A percentile compares a stretch with the other conserved stretches of the same genome.
Evolutionary conservation across 2,329 filamentous ascomycete species (phyloP).

Genomic region (Herpotrichia juniperi): DNA sequence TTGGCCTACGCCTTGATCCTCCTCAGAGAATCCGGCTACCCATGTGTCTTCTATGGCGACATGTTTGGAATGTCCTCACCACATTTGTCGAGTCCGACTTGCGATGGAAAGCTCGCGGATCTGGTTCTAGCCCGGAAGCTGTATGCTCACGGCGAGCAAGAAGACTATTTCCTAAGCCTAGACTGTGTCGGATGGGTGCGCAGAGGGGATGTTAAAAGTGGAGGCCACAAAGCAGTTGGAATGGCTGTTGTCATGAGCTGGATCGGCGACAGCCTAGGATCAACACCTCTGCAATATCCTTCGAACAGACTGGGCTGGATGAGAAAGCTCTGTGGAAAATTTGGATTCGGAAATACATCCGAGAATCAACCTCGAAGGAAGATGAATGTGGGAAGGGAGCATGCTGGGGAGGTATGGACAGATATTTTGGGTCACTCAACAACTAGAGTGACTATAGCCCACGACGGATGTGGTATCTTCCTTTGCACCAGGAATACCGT

Average conservation of each 20-base stretch:
- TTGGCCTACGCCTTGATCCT: constrained; percentile 73
- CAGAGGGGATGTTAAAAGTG: constrained; percentile 52
- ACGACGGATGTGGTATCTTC: constrained; percentile 56
- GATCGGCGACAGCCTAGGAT: neutral
- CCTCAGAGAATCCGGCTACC: constrained; percentile 63
- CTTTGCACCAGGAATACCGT: neutral
- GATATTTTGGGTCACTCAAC: constrained; percentile 62
- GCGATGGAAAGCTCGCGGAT: constrained; percentile 58
- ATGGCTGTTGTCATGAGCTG: constrained; percentile 55
- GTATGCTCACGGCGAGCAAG: constrained; percentile 68
- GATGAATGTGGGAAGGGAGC: constrained; percentile 64
- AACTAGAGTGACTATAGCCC: constrained; percentile 60
- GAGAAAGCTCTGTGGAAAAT: neutral
- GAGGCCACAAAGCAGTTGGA: constrained; percentile 50
- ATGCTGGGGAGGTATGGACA: constrained; percentile 65
- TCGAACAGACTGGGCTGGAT: neutral
- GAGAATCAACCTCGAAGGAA: neutral
- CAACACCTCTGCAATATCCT: neutral
- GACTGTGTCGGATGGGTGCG: constrained; percentile 66
- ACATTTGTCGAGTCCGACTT: constrained; percentile 56
- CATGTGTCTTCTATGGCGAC: constrained; percentile 72
- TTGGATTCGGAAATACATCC: neutral
- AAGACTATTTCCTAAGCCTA: constrained; percentile 63
- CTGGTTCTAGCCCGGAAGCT: constrained; percentile 66
- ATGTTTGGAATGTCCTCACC: constrained; percentile 64